Evolutionary conservation across 805 yeast species (phyloP).

Genomic region (Scheffersomyces spartinae): DNA sequence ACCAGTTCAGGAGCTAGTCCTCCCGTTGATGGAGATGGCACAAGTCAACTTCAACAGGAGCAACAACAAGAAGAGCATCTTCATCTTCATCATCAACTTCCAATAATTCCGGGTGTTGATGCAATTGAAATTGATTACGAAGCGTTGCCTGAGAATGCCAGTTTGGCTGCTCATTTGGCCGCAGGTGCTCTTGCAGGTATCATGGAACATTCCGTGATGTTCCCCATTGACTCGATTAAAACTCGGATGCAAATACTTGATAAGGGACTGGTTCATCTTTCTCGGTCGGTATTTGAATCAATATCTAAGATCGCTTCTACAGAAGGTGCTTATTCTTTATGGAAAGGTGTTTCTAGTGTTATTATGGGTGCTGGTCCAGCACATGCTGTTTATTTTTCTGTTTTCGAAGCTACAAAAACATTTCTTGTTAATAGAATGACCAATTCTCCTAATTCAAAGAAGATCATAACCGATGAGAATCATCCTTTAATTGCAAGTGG

Average conservation of each 20-base stretch:
- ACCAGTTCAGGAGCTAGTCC: no score
- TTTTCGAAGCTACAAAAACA: slow-evolving; percentile 74
- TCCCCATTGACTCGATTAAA: slow-evolving; percentile 91
- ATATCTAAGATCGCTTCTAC: slow-evolving; percentile 67
- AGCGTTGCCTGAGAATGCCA: slow-evolving; percentile 78
- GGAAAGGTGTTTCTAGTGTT: slow-evolving; percentile 92
- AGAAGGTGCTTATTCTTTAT: slow-evolving; percentile 80
- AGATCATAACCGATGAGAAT: slow-evolving; percentile 46
- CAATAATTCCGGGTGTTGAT: slow-evolving; percentile 18
- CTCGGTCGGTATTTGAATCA: slow-evolving; percentile 46
- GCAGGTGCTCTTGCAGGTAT: slow-evolving; percentile 99
- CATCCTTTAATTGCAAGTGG: slow-evolving; percentile 77
- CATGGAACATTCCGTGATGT: slow-evolving; percentile 97
- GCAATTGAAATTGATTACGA: slow-evolving; percentile 74
- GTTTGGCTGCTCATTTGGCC: slow-evolving; percentile 65
- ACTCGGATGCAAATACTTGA: slow-evolving; percentile 85
- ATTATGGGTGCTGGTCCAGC: slow-evolving; percentile 99
- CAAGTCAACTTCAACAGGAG: no score
- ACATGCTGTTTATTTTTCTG: slow-evolving; percentile 93
- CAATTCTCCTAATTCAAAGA: slow-evolving; percentile 18
- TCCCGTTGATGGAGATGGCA: no score
- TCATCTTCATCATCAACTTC: no score
- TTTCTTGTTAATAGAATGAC: slow-evolving; percentile 34
- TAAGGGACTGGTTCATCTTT: no score
- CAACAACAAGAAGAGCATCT: no score